Conservation (phyloP, 2,329 filamentous ascomycete species). For the Alternaria brassicae region DNA sequence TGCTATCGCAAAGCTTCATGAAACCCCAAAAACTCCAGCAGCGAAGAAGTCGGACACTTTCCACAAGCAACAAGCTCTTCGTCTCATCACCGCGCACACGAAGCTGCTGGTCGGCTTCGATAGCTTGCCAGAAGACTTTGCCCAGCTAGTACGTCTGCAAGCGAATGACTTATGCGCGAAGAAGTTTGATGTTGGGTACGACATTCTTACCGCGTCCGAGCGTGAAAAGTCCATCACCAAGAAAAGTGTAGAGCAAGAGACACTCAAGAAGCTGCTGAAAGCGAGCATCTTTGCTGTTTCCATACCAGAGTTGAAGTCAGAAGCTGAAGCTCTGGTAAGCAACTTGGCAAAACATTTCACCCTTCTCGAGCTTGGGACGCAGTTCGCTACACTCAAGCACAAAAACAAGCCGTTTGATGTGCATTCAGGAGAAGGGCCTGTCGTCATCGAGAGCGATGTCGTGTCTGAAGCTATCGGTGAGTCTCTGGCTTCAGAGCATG, state of each 20-base stretch:
- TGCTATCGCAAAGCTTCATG: conserved; percentile 86
- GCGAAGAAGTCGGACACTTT: conserved; percentile 76
- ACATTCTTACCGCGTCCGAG: conserved; percentile 76
- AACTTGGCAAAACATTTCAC: conserved; percentile 90
- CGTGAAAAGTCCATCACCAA: conserved; percentile 84
- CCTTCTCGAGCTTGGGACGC: conserved; percentile 84
- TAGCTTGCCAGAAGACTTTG: conserved; percentile 86
- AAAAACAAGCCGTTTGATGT: conserved; percentile 82
- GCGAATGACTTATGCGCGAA: conserved; percentile 81
- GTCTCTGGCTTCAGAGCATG: conserved; percentile 84
- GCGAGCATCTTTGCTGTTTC: conserved; percentile 86
- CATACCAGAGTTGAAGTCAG: conserved; percentile 77
- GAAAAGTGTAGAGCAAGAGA: conserved; percentile 81
- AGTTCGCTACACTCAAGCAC: conserved; percentile 82
- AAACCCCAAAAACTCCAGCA: conserved; percentile 69
- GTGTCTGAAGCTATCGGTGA: conserved; percentile 91
- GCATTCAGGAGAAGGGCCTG: conserved; percentile 81
- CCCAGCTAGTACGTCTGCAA: conserved; percentile 82
- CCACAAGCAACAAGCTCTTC: conserved; percentile 93
- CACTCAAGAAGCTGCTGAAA: conserved; percentile 85
- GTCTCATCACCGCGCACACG: conserved; percentile 84
- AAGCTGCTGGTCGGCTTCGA: conserved; percentile 92
- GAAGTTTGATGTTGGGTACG: conserved; percentile 74
- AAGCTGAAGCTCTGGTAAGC: conserved; percentile 76
- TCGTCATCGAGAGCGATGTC: conserved; percentile 85